Evolutionary conservation across 2,329 filamentous ascomycete species (phyloP), one percentile per base, ranked within the genome.

Genomic region (Calcarisporium arbuscula): DNA sequence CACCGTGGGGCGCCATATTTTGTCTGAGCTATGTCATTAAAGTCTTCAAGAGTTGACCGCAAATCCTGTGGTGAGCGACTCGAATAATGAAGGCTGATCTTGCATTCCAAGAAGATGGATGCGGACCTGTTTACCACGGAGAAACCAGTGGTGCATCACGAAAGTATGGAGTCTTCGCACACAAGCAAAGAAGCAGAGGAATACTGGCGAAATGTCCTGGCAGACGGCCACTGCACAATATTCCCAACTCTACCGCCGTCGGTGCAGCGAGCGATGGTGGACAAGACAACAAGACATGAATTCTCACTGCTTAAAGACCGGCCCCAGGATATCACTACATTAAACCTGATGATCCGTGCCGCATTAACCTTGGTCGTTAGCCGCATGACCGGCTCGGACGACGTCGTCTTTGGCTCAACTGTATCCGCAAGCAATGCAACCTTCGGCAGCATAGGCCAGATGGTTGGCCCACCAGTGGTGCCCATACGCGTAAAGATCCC

Each of bases 341-440:
- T 43, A 0, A 43, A 19, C 3, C 8, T 45, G 1, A 30, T 49
- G 4, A 31, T 31, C 6, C 40, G 44, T 1, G 65, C 68, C 19
- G 74, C 74, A 1, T 63, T 70, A 45, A 62, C 65, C 8, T 65
- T 69, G 30, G 47, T 80, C 1, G 47, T 76, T 5, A 54, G 62
- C 15, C 54, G 56, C 9, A 77, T 78, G 41, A 48, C 62, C 4
- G 70, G 41, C 6, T 33, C 35, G 0, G 20, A 56, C 4, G 62
- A 67, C 34, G 50, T 67, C 14, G 47, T 61, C 6, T 66, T 67
- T 34, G 65, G 65, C 4, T 55, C 60, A 39, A 66, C 62, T 1
- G 44, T 65, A 4, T 63, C 64, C 5, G 64, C 65, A 9, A 57
- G 64, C 11, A 40, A 43, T 2, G 43, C 39, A 2, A 30, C 43